Evolutionary conservation across 768 basidiomycete species (phyloP), one percentile per base, ranked within the genome.

Genomic region (Lentinus brumalis): DNA sequence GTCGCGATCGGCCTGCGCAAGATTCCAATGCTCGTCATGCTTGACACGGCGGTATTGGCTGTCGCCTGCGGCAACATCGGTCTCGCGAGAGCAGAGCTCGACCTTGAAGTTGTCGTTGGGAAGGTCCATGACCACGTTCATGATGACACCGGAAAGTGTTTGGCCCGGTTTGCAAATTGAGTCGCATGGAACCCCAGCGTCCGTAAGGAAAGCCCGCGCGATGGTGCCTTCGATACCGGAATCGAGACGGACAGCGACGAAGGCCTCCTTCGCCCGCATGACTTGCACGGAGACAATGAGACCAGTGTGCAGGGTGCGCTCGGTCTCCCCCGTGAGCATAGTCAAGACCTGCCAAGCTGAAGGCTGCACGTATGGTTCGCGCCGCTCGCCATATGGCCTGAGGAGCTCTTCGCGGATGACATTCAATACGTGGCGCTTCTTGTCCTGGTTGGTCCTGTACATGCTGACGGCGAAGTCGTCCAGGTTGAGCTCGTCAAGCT

Each of bases 381-480:
- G 85, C 61, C 80, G 76, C 70, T 99, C 97, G 26, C 83, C 79
- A 69, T 89, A 97, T 4, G 96, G 94, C 18, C 77, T 75, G 53
- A 93, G 77, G 11, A 98, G 77, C 72, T 99, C 97, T 54, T 86
- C 84, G 40, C 91, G 89, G 70, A 98, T 97, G 62, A 92, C 80
- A 71, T 93, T 89, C 44, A 99, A 81, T 0, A 92, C 93, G 66
- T 94, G 86, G 9, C 96, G 89, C 75, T 97, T 98, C 71, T 87
- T 85, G 62, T 94, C 88, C 65, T 88, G 78, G 73, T 92, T 88
- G 44, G 89, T 86, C 71, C 92, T 86, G 69, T 86, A 90, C 66
- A 98, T 85, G 73, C 91, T 96, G 74, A 90, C 86, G 12, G 96
- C 97, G 70, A 98, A 98, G 71, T 98, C 96, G 70, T 98, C 96